Evolutionary conservation across 1,284 basidiomycete genomes (phyloP), one percentile per base, ranked within the genome.

Genomic region (Volvariella surrecta): DNA sequence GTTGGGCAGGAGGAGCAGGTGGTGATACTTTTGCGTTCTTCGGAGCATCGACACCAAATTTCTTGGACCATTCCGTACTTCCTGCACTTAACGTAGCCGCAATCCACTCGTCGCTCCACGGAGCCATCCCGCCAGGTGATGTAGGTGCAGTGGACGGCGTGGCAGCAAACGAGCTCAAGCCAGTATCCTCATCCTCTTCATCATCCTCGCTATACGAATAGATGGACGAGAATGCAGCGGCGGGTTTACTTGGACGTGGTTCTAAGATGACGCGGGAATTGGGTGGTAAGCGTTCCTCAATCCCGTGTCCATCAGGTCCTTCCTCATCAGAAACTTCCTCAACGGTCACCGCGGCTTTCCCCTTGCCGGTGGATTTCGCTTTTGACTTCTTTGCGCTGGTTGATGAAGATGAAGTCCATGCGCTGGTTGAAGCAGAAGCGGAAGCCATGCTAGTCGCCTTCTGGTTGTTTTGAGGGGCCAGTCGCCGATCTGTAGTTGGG

Each of bases 1-100:
- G 24, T 28, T 28, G 24, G 6, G 11, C 24, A 28, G 24, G 24
- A 6, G 24, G 24, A 28, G 24, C 6, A 28, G 6, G 24, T 6
- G 24, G 24, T 6, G 24, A 28, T 11, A 28, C 24, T 28, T 28
- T 28, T 11, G 24, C 24, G 24, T 11, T 11, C 24, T 28, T 28
- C 24, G 11, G 6, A 28, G 24, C 24, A 11, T 11, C 24, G 15
- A 35, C 18, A 6, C 34, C 34, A 15, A 35, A 16, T n/a, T 35
- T 35, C 34, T 35, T 35, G 4, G 34, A 16, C 34, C 34, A 35
- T n/a, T 35, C 34, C 34, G n/a, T n/a, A 35, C 15, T 35, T 35
- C 34, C 34, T 6, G 13, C 18, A n/a, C n/a, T 16, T n/a, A 35
- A 35, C 34, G 34, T 35, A 6, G 34, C 34, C 13, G 34, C 34